Conservation (phyloP, 148 eudicot genomes). For the Gaultheria prostrata region DNA sequence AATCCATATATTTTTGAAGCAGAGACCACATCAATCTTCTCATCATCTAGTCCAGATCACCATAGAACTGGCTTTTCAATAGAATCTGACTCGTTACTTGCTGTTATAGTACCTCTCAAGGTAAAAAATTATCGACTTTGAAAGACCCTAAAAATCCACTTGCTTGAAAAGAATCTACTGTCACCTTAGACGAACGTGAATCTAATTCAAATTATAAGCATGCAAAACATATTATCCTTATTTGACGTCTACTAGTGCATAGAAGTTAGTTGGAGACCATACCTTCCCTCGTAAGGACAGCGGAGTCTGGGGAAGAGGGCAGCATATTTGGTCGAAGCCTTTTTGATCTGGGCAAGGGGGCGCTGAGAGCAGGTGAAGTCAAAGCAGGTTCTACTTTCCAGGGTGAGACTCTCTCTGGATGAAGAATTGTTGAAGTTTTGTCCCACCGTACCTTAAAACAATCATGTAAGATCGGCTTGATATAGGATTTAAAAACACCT, state of each 20-base stretch:
- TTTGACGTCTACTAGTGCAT: background rate
- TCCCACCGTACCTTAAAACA: constrained; percentile 89
- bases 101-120: constrained; percentile 63
- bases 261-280: constrained; percentile 5
- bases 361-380: constrained; percentile 60
- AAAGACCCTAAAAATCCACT: constrained; percentile 65
- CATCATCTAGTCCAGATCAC: constrained; percentile 52
- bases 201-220: constrained; percentile 26
- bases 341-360: constrained; percentile 70
- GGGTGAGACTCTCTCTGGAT: constrained; percentile 90
- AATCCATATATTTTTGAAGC: constrained; percentile 45
- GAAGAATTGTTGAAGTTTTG: constrained; percentile 73
- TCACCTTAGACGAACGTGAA: constrained; percentile 42
- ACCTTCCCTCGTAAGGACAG: constrained; percentile 88
- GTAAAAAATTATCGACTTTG: constrained; percentile 81
- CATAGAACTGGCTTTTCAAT: constrained; percentile 56
- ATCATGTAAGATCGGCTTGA: no score
- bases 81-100: constrained; percentile 62
- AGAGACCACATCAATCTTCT: constrained; percentile 34
- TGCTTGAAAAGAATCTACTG: constrained; percentile 56
- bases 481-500: background rate
- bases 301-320: constrained; percentile 67
- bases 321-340: constrained; percentile 66
- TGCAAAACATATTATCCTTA: background rate
- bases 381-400: constrained; percentile 91